Conservation (phyloP, 1,139 yeast species). For the Suhomyces chickasaworum region DNA sequence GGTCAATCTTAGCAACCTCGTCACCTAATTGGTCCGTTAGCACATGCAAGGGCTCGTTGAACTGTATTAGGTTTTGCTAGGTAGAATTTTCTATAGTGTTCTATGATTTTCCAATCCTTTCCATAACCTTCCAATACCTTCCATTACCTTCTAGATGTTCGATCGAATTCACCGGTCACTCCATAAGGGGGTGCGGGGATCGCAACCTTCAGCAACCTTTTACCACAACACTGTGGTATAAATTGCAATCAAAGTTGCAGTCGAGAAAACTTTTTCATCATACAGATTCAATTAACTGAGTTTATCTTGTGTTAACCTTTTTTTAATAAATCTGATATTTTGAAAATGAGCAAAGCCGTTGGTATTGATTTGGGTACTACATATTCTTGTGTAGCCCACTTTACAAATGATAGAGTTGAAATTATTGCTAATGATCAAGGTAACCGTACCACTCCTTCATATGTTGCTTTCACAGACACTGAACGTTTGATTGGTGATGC, state of each 20-base stretch:
- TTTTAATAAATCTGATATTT: background rate
- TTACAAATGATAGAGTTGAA: conserved; percentile 22
- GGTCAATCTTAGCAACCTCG: background rate
- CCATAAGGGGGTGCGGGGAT: conserved; percentile 13
- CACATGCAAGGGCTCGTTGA: background rate
- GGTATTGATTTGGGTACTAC: conserved; percentile 36
- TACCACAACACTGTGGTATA: conserved; percentile 6
- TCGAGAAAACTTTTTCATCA: background rate
- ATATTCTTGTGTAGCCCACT: conserved; percentile 32
- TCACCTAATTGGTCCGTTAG: background rate
- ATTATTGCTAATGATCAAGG: conserved; percentile 55
- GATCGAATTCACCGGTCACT: conserved; percentile 10
- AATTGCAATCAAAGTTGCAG: conserved; percentile 7
- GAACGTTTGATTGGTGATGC: conserved; percentile 36
- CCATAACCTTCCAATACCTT: background rate
- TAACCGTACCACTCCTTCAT: conserved; percentile 42
- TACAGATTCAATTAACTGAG: conserved; percentile 1
- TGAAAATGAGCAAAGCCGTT: conserved; percentile 22
- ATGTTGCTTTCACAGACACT: conserved; percentile 32
- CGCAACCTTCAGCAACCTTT: conserved; percentile 12
- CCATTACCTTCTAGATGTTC: conserved; percentile 2
- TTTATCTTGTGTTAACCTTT: background rate
- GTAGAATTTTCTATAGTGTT: background rate
- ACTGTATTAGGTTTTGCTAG: no score
- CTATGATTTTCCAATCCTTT: background rate